phyloP scores from a whole-genome alignment of 2,329 filamentous ascomycete genomes.

The Colletotrichum horii region DNA sequence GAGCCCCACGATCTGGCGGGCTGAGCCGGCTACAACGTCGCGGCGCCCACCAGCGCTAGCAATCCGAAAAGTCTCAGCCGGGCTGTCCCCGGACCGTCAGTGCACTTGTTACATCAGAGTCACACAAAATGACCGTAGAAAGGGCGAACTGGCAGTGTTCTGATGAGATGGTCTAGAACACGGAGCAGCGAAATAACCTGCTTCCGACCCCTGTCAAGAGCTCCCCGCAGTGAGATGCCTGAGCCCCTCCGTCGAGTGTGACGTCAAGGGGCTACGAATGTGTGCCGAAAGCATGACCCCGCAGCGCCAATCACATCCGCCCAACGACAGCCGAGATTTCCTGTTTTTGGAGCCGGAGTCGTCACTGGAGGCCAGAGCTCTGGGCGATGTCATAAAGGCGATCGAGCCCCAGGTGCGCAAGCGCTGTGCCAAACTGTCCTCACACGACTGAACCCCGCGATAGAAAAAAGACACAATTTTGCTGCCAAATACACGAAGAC shows the following conservation, averaged over 20 bases:
- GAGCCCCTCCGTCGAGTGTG: conserved; percentile 7
- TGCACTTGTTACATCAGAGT: conserved; percentile 20
- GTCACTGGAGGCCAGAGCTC: conserved; percentile 19
- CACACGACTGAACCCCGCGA: background rate
- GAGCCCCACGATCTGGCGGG: conserved; percentile 8
- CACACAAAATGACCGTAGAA: background rate
- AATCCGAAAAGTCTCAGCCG: background rate
- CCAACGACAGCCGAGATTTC: background rate
- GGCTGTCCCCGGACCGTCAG: conserved; percentile 7
- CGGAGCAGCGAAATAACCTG: conserved; percentile 7
- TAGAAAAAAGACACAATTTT: background rate
- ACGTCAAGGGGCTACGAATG: conserved; percentile 12
- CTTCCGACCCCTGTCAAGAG: conserved; percentile 13
- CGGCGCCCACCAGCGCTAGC: background rate
- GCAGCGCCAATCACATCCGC: conserved; percentile 1
- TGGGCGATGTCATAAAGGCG: conserved; percentile 13
- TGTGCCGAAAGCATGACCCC: background rate
- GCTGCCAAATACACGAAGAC: background rate
- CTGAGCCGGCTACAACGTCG: conserved; percentile 9
- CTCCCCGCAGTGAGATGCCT: conserved; percentile 1
- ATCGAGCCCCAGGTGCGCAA: background rate
- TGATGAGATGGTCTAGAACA: conserved; percentile 3
- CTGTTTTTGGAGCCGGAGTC: conserved; percentile 11
- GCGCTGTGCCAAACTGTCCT: too few relatives aligned
- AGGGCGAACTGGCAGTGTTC: background rate